phyloP scores from a whole-genome alignment of 345 rosid genomes.

The Balakata baccata region DNA sequence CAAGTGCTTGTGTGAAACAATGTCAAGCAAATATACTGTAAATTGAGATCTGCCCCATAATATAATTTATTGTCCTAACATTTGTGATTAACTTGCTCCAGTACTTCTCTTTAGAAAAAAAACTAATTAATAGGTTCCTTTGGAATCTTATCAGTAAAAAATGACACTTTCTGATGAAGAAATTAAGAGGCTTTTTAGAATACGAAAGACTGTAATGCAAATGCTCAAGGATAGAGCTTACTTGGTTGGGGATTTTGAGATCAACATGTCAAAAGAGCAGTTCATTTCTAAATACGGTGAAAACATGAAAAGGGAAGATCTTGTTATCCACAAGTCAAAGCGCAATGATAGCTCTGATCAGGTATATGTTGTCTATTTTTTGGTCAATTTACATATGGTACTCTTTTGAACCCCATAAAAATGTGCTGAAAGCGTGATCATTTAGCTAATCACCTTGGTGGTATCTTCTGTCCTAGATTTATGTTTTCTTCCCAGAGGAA shows the following conservation, averaged over 20 bases:
- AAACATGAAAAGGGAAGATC: slow-evolving; percentile 91
- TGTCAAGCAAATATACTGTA: too few relatives aligned
- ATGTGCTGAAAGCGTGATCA: neutral
- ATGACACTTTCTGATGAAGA: slow-evolving; percentile 71
- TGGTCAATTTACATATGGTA: neutral
- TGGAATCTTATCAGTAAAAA: neutral
- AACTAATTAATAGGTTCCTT: neutral
- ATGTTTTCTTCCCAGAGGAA: slow-evolving; percentile 84
- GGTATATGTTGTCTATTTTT: slow-evolving; percentile 33
- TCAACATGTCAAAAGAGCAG: slow-evolving; percentile 46
- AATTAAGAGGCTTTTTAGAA: slow-evolving; percentile 55
- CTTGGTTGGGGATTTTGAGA: slow-evolving; percentile 59
- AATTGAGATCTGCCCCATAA: too few relatives aligned
- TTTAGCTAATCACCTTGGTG: neutral
- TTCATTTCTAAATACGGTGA: slow-evolving; percentile 62
- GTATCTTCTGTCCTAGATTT: slow-evolving; percentile 43
- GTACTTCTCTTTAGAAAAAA: too few relatives aligned
- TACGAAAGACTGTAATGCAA: slow-evolving; percentile 71
- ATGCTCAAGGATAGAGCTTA: slow-evolving; percentile 79
- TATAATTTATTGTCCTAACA: neutral
- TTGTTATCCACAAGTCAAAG: slow-evolving; percentile 56
- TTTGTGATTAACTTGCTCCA: neutral
- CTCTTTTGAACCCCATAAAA: neutral
- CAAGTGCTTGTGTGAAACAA: too few relatives aligned
- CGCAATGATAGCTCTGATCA: slow-evolving; percentile 55